A percentile compares a stretch with the other conserved stretches of the same genome.
phyloP scores from a whole-genome alignment of 2,329 filamentous ascomycete genomes.

The Dothistroma pini region DNA sequence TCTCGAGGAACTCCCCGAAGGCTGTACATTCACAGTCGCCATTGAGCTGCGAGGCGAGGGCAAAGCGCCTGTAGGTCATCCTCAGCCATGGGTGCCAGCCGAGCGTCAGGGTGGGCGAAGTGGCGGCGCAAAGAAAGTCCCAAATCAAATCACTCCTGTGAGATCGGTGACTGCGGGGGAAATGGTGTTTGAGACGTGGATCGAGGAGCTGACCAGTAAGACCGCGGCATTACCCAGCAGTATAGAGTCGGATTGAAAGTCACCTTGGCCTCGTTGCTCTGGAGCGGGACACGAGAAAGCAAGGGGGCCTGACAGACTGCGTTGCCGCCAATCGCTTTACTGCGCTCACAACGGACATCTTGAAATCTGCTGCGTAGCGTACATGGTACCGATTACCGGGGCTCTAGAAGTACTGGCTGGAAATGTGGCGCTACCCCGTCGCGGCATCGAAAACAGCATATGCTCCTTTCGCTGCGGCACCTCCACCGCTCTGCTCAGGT shows the following conservation, averaged over 20 bases:
- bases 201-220: conserved; percentile 52
- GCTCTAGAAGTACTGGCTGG: too few relatives aligned
- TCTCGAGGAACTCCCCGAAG: conserved; percentile 56
- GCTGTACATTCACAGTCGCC: conserved; percentile 72
- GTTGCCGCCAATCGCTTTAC: too few relatives aligned
- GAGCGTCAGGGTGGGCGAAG: conserved; percentile 40
- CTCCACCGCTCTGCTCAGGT: conserved; percentile 32
- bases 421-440: conserved; percentile 11
- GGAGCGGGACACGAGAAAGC: too few relatives aligned
- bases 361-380: too few relatives aligned
- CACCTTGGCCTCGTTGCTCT: neutral
- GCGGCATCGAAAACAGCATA: conserved; percentile 39
- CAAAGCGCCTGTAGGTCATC: conserved; percentile 47
- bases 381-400: too few relatives aligned
- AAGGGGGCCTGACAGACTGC: too few relatives aligned
- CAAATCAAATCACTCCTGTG: conserved; percentile 54
- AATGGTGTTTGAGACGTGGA: conserved; percentile 65
- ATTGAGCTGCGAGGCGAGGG: conserved; percentile 65
- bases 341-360: too few relatives aligned
- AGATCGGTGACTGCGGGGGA: conserved; percentile 62
- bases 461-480: conserved; percentile 31
- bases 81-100: conserved; percentile 59
- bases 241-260: neutral
- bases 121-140: conserved; percentile 31
- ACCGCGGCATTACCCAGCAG: neutral